phyloP scores from a whole-genome alignment of 2,329 filamentous ascomycete genomes.

The Cladophialophora chaetospira region DNA sequence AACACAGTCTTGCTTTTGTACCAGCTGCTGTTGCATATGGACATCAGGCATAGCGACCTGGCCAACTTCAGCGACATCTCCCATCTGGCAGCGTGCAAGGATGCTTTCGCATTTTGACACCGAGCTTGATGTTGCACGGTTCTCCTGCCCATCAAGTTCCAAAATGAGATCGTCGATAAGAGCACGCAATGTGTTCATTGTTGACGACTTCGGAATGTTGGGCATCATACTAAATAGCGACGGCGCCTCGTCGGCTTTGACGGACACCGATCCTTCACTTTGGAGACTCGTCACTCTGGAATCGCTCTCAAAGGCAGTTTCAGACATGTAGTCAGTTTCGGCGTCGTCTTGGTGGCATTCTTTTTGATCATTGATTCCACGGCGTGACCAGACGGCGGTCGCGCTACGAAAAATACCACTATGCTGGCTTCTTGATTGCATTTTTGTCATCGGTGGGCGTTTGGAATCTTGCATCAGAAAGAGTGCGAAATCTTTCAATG shows the following conservation, averaged over 20 bases:
- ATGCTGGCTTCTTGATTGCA: not conserved
- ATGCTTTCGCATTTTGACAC: not conserved
- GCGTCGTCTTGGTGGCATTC: not conserved
- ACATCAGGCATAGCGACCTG: not conserved
- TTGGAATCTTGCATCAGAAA: conserved; percentile 6
- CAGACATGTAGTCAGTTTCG: not conserved
- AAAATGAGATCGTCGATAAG: conserved; percentile 1
- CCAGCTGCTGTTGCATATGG: not conserved
- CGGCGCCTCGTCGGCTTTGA: not conserved
- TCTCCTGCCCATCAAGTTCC: not conserved
- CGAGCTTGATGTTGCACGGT: not conserved
- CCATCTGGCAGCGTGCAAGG: not conserved
- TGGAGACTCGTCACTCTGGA: not conserved
- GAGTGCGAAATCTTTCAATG: conserved; percentile 9
- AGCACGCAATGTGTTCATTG: conserved; percentile 7
- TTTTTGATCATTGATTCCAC: not conserved
- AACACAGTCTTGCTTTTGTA: not conserved
- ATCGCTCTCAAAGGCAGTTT: conserved; percentile 12
- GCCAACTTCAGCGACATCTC: not conserved
- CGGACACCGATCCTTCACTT: not conserved
- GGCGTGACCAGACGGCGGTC: conserved; percentile 1
- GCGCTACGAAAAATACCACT: conserved; percentile 8
- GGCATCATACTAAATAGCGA: not conserved
- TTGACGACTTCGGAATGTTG: conserved; percentile 6
- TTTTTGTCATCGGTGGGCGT: not conserved